Percentiles rank a stretch among this genome's conserved stretches.
Evolutionary conservation across 371 early-diverging fungal genomes (phyloP).

Genomic region (Rhizomucor miehei): DNA sequence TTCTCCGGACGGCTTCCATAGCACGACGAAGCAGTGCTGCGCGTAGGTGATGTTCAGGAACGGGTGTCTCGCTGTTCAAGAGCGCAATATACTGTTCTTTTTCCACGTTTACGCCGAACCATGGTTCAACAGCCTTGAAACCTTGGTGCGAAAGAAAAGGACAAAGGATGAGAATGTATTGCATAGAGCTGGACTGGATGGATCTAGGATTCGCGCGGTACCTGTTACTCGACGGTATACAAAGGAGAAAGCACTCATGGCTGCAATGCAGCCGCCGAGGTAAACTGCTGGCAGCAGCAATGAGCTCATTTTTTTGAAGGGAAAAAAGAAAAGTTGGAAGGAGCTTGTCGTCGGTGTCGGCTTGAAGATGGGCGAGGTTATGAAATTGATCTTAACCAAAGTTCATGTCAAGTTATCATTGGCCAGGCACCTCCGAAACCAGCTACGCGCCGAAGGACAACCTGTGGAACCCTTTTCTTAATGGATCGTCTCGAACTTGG

Average conservation of each 20-base stretch:
- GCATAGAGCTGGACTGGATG: not conserved
- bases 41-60: constrained; percentile 62
- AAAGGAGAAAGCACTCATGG: constrained; percentile 62
- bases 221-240: constrained; percentile 48
- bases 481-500: too few relatives aligned
- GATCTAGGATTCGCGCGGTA: constrained; percentile 7
- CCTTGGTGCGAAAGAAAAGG: constrained; percentile 17
- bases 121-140: constrained; percentile 46
- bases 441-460: too few relatives aligned
- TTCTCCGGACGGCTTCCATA: constrained; percentile 76
- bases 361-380: too few relatives aligned
- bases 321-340: too few relatives aligned
- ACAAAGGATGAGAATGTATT: not conserved
- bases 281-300: constrained; percentile 55
- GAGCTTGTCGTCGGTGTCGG: too few relatives aligned
- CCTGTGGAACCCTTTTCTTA: too few relatives aligned
- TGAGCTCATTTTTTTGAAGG: constrained; percentile 46
- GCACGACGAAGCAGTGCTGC: constrained; percentile 85
- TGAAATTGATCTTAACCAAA: too few relatives aligned
- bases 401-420: too few relatives aligned
- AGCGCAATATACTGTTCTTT: constrained; percentile 74
- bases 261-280: constrained; percentile 61
- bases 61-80: constrained; percentile 56
- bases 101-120: constrained; percentile 68
- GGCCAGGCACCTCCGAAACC: too few relatives aligned